Base-by-base conservation (phyloP, 148 eudicot species). In the Diospyros kaki region DNA sequence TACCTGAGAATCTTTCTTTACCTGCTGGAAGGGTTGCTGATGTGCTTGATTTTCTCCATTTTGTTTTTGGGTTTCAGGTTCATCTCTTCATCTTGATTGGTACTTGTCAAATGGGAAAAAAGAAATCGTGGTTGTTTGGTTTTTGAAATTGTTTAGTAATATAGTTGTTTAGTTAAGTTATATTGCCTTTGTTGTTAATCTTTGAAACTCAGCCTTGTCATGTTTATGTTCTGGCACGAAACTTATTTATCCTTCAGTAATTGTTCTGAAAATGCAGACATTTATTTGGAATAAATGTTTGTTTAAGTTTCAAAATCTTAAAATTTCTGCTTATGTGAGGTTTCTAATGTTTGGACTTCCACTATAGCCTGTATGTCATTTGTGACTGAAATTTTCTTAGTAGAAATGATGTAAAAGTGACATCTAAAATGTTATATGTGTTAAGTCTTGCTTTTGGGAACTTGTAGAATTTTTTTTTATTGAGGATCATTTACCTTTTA, bases 1-100 rank as follows among this genome's bases (percentile, higher is more conserved):
- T 95, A 83, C 97, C 98, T 13, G 90, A 64, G 75, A 83, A 88
- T 82, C 81, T 87, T 80, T 79, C 85, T 4, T 48, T 79, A 53
- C 89, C 99, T 55, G 77, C 87, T 66, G 75, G 81, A 69, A 93
- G 97, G 85, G 77, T 76, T 82, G 84, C 86, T 77, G 99, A 95
- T 81, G 81, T 95, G 82, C 82, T 95, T 75, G 99, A 95, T 81
- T 83, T 93, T 84, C 87, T 95, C 81, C 99, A 95, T n/a, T 95
- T 79, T 73, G 87, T 90, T 74, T 95, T 95, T 81, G 99, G 99
- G 38, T 95, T 95, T 81, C 99, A 95, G 99, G 99, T 95, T 58
- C 28, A 28, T 28, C 28, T 28, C 28, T 28, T 28, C 28, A 28
- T 28, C 28, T 28, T 28, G 28, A 28, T 28, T 28, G 28, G 28